These are phyloP conservation scores for Fusarium sp. DNA, from an alignment of 2,329 filamentous ascomycete genomes.

Conservation along the genomic window DNA sequence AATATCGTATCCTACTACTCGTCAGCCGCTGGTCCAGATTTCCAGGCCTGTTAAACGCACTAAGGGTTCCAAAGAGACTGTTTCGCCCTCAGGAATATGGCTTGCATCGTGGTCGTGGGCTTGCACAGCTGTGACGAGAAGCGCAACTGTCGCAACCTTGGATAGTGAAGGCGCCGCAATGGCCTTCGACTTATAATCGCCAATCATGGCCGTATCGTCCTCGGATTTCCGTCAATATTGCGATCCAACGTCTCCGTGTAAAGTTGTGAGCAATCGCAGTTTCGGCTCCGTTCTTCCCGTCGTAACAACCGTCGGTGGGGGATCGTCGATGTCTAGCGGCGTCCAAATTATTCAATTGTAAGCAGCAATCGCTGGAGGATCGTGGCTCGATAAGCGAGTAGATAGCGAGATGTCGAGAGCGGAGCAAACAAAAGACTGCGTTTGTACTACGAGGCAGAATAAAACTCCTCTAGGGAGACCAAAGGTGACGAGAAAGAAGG, in stretches of 20 bases:
- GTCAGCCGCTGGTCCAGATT: conserved; percentile 46
- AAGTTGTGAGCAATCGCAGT: neutral
- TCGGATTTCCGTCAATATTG: neutral
- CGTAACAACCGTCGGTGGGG: conserved; percentile 14
- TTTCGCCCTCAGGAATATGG: conserved; percentile 74
- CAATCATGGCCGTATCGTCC: conserved; percentile 34
- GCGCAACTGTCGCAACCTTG: conserved; percentile 36
- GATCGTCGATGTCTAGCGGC: conserved; percentile 33
- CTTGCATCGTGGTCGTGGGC: conserved; percentile 61
- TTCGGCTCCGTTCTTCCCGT: neutral
- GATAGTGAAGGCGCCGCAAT: conserved; percentile 27
- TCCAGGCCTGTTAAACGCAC: conserved; percentile 56
- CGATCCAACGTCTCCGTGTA: neutral
- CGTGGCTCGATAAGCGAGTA: conserved; percentile 34
- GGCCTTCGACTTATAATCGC: conserved; percentile 16
- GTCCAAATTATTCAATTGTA: conserved; percentile 10
- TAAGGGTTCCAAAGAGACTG: conserved; percentile 77
- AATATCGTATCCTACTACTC: conserved; percentile 75
- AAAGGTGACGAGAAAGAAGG: neutral
- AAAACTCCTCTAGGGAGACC: conserved; percentile 15
- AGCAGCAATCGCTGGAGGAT: neutral
- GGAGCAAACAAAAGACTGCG: conserved; percentile 40
- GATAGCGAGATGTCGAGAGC: conserved; percentile 1
- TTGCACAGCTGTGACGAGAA: conserved; percentile 39
- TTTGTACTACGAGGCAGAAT: neutral